Evolutionary conservation across 306 rosid genomes (phyloP), one percentile per base, ranked within the genome.

Genomic region (Pueraria montana): DNA sequence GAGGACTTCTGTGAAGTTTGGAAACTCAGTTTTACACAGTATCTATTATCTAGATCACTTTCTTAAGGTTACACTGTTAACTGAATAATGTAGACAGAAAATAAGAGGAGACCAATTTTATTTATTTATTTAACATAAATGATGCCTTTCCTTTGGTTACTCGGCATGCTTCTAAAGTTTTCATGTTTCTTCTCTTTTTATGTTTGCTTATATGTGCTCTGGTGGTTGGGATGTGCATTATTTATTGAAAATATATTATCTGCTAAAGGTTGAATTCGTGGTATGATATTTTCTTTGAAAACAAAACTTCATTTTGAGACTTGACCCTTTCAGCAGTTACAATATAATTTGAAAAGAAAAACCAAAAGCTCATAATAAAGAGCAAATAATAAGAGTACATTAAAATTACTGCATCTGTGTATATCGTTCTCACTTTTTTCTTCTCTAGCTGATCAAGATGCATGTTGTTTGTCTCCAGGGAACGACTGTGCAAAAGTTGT

Each of bases 1-100:
- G 91, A 86, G 94, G 95, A 42, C 91, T 91, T 53, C 88, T 89
- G 20, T 91, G 83, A 85, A 52, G 11, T 78, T 53, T 71, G 14
- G 5, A 11, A 53, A 49, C 59, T 82, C 77, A 10, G 46, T 64
- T 46, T 43, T 38, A 30, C 26, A 73, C 64, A 5, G 42, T n/a
- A n/a, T 18, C 30, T 58, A 20, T 21, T 69, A 13, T 69, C 38
- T 23, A 30, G 11, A 50, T n/a, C 78, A 30, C 48, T 34, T 55
- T 32, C 32, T 20, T 32, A 52, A 30, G 77, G 49, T 20, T 30
- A 52, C 26, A 62, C 62, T 21, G 12, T 45, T 68, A 72, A 11
- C 42, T 43, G 68, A 79, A 80, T 46, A 30, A 61, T 8, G 71
- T 32, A 59, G 63, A 27, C 6, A 61, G 18, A 12, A 56, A 61